These are phyloP conservation scores for Moringa oleifera DNA, from an alignment of 345 rosid genomes.

Conservation along the genomic window DNA sequence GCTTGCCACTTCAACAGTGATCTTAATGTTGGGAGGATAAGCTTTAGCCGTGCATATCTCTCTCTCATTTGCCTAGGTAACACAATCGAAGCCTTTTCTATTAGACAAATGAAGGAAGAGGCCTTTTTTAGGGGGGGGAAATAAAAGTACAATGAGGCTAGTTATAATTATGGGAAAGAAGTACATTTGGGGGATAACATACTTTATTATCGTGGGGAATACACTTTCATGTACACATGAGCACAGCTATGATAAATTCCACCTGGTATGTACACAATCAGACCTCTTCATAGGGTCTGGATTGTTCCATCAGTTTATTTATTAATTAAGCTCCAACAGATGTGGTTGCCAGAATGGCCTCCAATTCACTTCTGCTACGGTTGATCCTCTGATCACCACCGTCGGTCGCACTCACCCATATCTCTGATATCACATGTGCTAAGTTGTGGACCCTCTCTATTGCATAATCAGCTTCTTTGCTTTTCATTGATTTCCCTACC, in stretches of 20 bases:
- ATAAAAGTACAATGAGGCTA: too few species aligned
- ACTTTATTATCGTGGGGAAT: too few species aligned
- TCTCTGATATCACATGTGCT: conserved; percentile 56
- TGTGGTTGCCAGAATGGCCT: conserved; percentile 32
- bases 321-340: conserved; percentile 53
- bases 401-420: conserved; percentile 38
- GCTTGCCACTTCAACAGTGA: too few species aligned
- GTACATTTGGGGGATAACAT: too few species aligned
- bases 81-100: too few species aligned
- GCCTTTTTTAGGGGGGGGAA: too few species aligned
- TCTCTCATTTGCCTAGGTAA: too few species aligned
- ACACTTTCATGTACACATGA: too few species aligned
- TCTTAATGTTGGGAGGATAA: too few species aligned
- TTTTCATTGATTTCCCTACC: conserved; percentile 68
- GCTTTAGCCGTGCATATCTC: too few species aligned
- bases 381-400: conserved; percentile 33
- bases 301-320: background rate
- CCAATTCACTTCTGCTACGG: conserved; percentile 44
- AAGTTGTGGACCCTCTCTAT: conserved; percentile 42
- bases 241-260: background rate
- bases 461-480: conserved; percentile 62
- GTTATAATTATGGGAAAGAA: too few species aligned
- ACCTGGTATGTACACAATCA: conserved; percentile 5
- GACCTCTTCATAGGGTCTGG: background rate
- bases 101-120: too few species aligned